These are phyloP conservation scores for Vinca minor DNA, from an alignment of 257 asterid species.

Conservation along the genomic window DNA sequence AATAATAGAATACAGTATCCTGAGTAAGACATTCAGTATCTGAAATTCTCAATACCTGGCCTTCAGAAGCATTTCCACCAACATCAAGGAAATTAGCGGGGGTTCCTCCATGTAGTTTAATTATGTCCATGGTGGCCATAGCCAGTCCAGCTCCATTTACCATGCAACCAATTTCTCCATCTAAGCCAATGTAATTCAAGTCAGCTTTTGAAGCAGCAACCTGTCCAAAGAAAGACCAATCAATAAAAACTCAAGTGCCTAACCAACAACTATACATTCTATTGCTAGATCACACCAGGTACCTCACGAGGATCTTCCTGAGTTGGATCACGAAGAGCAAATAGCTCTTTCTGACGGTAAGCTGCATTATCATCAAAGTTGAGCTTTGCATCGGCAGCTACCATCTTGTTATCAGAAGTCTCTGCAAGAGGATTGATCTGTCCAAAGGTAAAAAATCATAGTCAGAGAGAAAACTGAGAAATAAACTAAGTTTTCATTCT, in stretches of 20 bases:
- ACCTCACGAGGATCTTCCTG: slow-evolving; percentile 99
- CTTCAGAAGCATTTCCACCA: slow-evolving; percentile 97
- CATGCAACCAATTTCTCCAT: slow-evolving; percentile 99
- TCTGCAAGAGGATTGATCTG: slow-evolving; percentile 97
- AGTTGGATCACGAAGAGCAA: slow-evolving; percentile 80
- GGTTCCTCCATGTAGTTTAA: slow-evolving; percentile 95
- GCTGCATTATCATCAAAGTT: slow-evolving; percentile 98
- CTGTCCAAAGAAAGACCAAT: slow-evolving; percentile 27
- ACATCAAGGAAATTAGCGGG: slow-evolving; percentile 99
- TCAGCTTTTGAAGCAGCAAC: slow-evolving; percentile 98
- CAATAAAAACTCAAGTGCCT: background rate
- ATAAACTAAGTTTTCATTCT: too few relatives aligned
- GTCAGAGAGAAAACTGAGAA: too few relatives aligned
- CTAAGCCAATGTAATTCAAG: slow-evolving; percentile 91
- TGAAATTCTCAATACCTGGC: slow-evolving; percentile 49
- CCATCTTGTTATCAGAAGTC: slow-evolving; percentile 79
- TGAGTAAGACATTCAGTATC: background rate
- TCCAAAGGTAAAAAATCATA: slow-evolving; percentile 10
- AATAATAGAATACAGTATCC: background rate
- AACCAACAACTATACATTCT: background rate
- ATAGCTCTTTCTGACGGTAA: slow-evolving; percentile 79
- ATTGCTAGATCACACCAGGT: slow-evolving; percentile 10
- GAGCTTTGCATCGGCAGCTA: slow-evolving; percentile 98
- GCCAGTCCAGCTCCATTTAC: slow-evolving; percentile 99
- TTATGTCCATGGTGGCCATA: slow-evolving; percentile 99